Base-by-base conservation (phyloP, 371 early-diverging fungal genomes). In the Ecytonucleospora hepatopenaei region DNA sequence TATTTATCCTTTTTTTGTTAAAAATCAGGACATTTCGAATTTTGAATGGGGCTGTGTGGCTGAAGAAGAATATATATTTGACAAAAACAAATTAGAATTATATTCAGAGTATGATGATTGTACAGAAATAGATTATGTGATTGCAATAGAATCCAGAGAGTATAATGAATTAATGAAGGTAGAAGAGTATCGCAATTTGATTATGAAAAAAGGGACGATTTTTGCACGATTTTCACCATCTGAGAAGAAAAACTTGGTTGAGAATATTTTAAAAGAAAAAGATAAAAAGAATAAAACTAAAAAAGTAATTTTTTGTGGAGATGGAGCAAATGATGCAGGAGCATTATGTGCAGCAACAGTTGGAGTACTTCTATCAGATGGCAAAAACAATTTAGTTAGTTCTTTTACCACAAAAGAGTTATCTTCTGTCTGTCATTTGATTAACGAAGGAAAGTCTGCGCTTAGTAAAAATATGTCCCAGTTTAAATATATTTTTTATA, bases 291-390 rank as follows among this genome's bases (percentile, higher is more conserved):
- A 67, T 17, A 66, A 28, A 46, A 55, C 53, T 34, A 62, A 69
- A 16, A 97, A 97, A 0, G 40, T 54, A 2, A 62, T 67, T 35
- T 81, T 75, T 57, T 76, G 76, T 79, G 99, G 99, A 19, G 99
- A 99, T 81, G 99, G 99, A 4, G 95, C 97, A 30, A 99, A 99
- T 72, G 99, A 99, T 78, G 91, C 93, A 81, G 94, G 92, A 23
- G 99, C 99, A 1, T 82, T 99, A 12, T 88, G 89, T 62, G 89
- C 88, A 26, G 95, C 96, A 5, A 94, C 95, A 79, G 91, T 95
- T 28, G 97, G 99, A 0, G 79, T 99, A 17, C 90, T 94, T 17
- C 78, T 99, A 30, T 89, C 90, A 3, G 90, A 92, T 67, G 92
- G 94, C 15, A 95, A 93, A 71, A 91, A 94, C 1, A 90, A 88